Evolutionary conservation across 768 basidiomycete species (phyloP).

Genomic region (Tephrocybe sp.): DNA sequence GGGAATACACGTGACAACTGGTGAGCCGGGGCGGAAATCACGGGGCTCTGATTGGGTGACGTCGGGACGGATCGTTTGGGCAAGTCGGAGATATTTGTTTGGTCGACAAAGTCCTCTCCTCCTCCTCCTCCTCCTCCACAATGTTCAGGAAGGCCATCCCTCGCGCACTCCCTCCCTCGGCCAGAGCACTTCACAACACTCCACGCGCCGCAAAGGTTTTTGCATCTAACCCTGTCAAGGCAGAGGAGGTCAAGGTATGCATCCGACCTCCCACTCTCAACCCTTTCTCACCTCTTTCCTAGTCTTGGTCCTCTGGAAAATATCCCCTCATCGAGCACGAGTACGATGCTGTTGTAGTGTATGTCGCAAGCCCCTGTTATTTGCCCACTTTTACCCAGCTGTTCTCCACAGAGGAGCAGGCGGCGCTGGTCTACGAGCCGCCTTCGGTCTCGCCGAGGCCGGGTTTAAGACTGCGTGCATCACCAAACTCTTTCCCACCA

Average conservation of each 20-base stretch:
- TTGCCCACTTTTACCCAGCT: neutral
- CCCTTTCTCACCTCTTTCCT: constrained; percentile 17
- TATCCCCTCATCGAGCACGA: constrained; percentile 99
- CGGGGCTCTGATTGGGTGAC: constrained; percentile 37
- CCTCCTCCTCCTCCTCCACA: constrained; percentile 24
- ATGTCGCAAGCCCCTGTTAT: constrained; percentile 36
- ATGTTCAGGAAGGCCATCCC: constrained; percentile 71
- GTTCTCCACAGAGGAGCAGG: constrained; percentile 75
- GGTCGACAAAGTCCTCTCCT: constrained; percentile 17
- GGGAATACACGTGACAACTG: constrained; percentile 8
- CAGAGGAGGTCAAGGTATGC: constrained; percentile 76
- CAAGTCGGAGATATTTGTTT: constrained; percentile 15
- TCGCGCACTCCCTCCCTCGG: constrained; percentile 46
- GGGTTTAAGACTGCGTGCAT: constrained; percentile 99
- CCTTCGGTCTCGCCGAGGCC: constrained; percentile 96
- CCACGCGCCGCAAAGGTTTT: constrained; percentile 57
- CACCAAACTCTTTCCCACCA: constrained; percentile 97
- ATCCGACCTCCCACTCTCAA: constrained; percentile 9
- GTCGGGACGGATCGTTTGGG: constrained; percentile 31
- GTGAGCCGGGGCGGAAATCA: constrained; percentile 31
- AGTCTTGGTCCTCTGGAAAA: constrained; percentile 82
- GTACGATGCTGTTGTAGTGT: constrained; percentile 99
- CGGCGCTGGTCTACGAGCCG: constrained; percentile 96
- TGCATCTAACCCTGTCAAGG: constrained; percentile 72
- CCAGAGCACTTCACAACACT: constrained; percentile 67